phyloP scores from a whole-genome alignment of 306 rosid species.

The Casuarina glauca region DNA sequence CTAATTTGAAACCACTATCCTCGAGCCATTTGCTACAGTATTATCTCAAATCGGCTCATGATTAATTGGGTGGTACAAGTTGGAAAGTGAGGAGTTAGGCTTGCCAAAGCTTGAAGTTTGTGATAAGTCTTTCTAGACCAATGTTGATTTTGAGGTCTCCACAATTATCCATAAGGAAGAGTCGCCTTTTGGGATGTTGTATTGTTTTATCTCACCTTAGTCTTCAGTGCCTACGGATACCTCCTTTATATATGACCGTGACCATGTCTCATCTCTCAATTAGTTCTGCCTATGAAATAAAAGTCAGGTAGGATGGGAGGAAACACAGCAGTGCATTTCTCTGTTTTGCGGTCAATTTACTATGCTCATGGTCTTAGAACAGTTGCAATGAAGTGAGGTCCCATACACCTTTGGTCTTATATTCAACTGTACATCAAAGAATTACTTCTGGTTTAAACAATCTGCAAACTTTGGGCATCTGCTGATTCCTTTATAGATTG shows the following conservation, averaged over 20 bases:
- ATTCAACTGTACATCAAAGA: background rate
- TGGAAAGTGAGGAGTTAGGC: background rate
- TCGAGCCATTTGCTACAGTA: too few relatives aligned
- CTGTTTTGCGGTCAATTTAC: background rate
- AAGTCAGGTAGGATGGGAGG: background rate
- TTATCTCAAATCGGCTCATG: too few relatives aligned
- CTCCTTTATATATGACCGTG: background rate
- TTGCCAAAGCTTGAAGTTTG: background rate
- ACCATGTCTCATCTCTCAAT: background rate
- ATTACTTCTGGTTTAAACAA: too few relatives aligned
- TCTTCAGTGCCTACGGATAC: background rate
- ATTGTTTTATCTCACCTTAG: background rate
- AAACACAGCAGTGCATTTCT: background rate
- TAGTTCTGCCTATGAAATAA: background rate
- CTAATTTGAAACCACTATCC: too few relatives aligned
- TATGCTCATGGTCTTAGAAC: background rate
- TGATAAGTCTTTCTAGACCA: background rate
- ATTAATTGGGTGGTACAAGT: background rate
- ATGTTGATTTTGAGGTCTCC: background rate
- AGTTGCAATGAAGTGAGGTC: too few relatives aligned
- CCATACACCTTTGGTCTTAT: background rate
- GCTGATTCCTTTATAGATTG: background rate
- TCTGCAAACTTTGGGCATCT: background rate
- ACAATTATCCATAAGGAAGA: background rate
- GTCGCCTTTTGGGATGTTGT: background rate